Evolutionary conservation across 2,329 filamentous ascomycete genomes (phyloP).

Genomic region (Talaromyces sp.): DNA sequence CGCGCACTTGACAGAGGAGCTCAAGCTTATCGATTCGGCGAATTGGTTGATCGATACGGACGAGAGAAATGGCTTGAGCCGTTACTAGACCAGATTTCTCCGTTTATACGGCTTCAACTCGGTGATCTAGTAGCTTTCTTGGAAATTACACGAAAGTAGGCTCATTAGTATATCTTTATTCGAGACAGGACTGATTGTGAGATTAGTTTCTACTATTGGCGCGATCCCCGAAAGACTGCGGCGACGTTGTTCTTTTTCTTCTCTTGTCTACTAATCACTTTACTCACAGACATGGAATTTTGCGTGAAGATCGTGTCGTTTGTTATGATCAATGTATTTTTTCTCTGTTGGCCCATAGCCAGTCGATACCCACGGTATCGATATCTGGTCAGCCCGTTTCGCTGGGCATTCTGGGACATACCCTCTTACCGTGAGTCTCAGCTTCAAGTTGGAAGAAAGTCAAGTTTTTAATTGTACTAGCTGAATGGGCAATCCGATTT

Average conservation of each 20-base stretch:
- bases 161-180: not conserved
- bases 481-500: constrained; percentile 20
- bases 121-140: constrained; percentile 38
- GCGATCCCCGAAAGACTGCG: constrained; percentile 31
- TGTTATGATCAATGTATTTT: constrained; percentile 34
- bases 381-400: constrained; percentile 33
- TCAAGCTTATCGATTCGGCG: constrained; percentile 34
- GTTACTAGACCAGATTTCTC: constrained; percentile 35
- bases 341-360: constrained; percentile 35
- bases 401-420: constrained; percentile 40
- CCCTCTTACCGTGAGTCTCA: constrained; percentile 30
- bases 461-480: not conserved
- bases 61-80: constrained; percentile 38
- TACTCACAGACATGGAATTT: constrained; percentile 32
- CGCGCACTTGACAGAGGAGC: constrained; percentile 29
- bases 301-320: constrained; percentile 37
- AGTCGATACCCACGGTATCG: constrained; percentile 37
- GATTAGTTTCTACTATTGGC: constrained; percentile 38
- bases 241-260: constrained; percentile 34
- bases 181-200: not conserved
- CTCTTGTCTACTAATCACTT: constrained; percentile 30
- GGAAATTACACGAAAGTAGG: constrained; percentile 33
- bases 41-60: constrained; percentile 38
- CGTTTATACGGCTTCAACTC: constrained; percentile 37
- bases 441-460: not conserved